A percentile compares a stretch with the other conserved stretches of the same genome.
phyloP scores from a whole-genome alignment of 306 rosid species.

The Lathyrus aphaca region DNA sequence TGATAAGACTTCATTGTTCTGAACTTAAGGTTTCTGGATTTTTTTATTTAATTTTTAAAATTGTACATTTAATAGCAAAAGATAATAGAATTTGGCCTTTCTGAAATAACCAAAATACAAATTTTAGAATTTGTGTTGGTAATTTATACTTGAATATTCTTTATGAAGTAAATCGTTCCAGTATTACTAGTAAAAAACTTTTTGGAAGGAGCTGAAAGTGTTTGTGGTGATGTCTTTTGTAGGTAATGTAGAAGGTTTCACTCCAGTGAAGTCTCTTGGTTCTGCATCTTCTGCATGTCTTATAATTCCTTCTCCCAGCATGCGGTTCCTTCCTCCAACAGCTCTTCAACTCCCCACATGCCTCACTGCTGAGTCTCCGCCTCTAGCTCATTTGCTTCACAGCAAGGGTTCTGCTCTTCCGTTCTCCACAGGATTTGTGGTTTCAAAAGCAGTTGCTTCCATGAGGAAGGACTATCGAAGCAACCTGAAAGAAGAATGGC shows the following conservation, averaged over 20 bases:
- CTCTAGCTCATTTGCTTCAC: conserved; percentile 96
- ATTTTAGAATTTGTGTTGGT: conserved; percentile 13
- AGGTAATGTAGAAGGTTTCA: conserved; percentile 83
- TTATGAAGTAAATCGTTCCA: conserved; percentile 28
- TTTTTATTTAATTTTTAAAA: too few relatives aligned
- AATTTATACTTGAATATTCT: conserved; percentile 13
- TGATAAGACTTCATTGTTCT: conserved; percentile 13
- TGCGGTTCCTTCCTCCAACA: conserved; percentile 91
- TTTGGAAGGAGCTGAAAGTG: conserved; percentile 57
- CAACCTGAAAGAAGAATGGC: conserved; percentile 92
- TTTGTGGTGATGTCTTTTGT: conserved; percentile 46
- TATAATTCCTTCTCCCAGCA: conserved; percentile 94
- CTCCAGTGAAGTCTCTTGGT: conserved; percentile 98
- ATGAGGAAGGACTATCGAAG: conserved; percentile 80
- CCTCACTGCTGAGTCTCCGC: conserved; percentile 98
- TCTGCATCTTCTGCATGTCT: conserved; percentile 77
- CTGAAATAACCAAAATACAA: not conserved
- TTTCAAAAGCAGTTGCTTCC: conserved; percentile 90
- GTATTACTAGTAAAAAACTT: conserved; percentile 29
- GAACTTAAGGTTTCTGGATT: conserved; percentile 9
- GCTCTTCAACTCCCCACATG: conserved; percentile 94
- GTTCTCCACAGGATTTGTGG: conserved; percentile 83
- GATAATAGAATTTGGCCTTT: conserved; percentile 4
- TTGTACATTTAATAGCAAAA: conserved; percentile 9
- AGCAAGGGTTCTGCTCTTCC: conserved; percentile 98